Evolutionary conservation across 768 basidiomycete species (phyloP), one percentile per base, ranked within the genome.

Genomic region (Tricholoma saponaceum): DNA sequence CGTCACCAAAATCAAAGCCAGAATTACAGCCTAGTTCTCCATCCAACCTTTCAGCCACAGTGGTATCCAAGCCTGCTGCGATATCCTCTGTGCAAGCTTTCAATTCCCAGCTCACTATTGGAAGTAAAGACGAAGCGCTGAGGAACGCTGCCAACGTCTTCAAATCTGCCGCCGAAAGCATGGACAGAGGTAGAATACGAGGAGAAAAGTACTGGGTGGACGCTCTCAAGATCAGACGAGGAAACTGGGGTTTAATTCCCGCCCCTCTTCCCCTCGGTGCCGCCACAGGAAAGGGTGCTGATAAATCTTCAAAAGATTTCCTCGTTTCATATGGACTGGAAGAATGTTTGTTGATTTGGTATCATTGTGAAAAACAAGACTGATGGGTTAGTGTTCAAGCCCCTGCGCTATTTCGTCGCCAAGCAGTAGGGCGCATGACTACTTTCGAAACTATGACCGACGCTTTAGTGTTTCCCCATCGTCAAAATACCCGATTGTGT

Each of bases 121-220:
- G 92, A 0, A 85, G 87, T 30, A 94, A 94, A 70, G 92, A 94
- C 58, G 84, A 87, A 67, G 83, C 90, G 0, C 70, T 94, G 32
- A 74, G 92, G 61, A 85, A 87, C 59, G 90, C 92, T 22, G 81
- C 89, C 0, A 75, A 78, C 55, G 72, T 92, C 1, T 88, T 92
- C 61, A 89, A 84, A 64, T 69, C 76, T 30, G 89, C 89, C 3
- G 86, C 89, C 2, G 78, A 82, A 55, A 81, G 82, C 54, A 83
- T 92, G 73, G 89, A 91, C 64, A 75, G 82, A 51, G 76, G 82
- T 20, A 76, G 85, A 39, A 62, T 81, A 8, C 75, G 80, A 51
- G 82, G 85, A 41, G 89, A 92, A 66, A 83, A 76, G 58, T 92
- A 92, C 63, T 94, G 92, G 92, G 76, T 85, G 6, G 84, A 92